Evolutionary conservation across 306 rosid species (phyloP).

Genomic region (Betula pendula): DNA sequence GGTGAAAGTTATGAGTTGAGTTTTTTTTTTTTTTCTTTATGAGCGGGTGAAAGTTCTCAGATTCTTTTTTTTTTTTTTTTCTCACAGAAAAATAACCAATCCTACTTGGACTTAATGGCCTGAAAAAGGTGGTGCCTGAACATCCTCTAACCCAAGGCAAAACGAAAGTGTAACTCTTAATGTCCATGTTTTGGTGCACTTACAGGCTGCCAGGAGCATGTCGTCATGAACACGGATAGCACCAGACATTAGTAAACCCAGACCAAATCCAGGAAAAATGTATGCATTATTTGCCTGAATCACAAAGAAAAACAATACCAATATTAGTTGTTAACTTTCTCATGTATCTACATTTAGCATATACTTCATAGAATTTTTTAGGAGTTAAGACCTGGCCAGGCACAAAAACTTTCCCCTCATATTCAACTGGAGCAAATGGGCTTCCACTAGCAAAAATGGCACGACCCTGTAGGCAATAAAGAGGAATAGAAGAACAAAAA

Average conservation of each 20-base stretch:
- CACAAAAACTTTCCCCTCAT: slow-evolving; percentile 61
- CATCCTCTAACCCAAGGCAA: slow-evolving; percentile 1
- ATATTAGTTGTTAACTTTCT: slow-evolving; percentile 22
- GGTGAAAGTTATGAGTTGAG: not conserved
- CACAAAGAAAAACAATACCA: slow-evolving; percentile 16
- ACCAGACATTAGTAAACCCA: slow-evolving; percentile 89
- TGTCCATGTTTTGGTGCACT: slow-evolving; percentile 35
- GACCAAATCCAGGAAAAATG: slow-evolving; percentile 93
- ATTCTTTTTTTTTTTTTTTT: too few relatives aligned
- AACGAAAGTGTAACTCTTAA: not conserved
- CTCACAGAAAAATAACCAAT: not conserved
- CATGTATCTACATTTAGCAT: not conserved
- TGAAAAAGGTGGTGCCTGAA: not conserved
- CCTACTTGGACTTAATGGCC: not conserved
- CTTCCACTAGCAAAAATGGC: slow-evolving; percentile 90
- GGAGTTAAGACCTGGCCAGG: slow-evolving; percentile 81
- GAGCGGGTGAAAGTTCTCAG: not conserved
- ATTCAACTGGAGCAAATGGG: slow-evolving; percentile 81
- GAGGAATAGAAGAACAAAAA: slow-evolving; percentile 7
- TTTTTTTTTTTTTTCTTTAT: not conserved
- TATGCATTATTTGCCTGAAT: slow-evolving; percentile 89
- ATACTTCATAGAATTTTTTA: slow-evolving; percentile 1
- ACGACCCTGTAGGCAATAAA: slow-evolving; percentile 57
- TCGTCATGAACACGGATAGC: slow-evolving; percentile 84
- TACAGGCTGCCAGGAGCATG: slow-evolving; percentile 95